Evolutionary conservation across 768 basidiomycete species (phyloP), one percentile per base, ranked within the genome.

Genomic region (Chalciporus sphaerocephalus): DNA sequence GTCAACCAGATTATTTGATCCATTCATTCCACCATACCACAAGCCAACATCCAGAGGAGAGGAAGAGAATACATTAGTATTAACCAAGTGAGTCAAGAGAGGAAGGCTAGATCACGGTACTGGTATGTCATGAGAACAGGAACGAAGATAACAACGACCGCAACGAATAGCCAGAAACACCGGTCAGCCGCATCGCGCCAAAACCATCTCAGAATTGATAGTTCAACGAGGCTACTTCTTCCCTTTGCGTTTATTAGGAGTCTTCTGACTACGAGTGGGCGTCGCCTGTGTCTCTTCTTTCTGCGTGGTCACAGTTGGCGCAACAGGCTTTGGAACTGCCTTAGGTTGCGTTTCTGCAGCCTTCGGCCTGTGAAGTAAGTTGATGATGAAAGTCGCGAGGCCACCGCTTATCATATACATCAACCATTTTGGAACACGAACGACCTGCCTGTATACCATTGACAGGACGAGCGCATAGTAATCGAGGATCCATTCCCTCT

Each of bases 341-440:
- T 50, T 38, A 33, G 47, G 21, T 8, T 42, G 50, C 3, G 45
- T 13, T 39, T 55, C 34, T 38, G 25, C 38, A 16, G 47, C 17
- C 0, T 54, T 27, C 7, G 59, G 56, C 24, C 61, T 65, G 60
- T 92, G 90, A 52, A 91, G 60, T 28, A 87, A 48, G 42, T 79
- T 76, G 56, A 92, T 73, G 16, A 87, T 42, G 47, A 87, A 37
- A n/a, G 84, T 86, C 6, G 77, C 90, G 32, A 82, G 3, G 24
- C 69, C 72, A 32, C 88, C 90, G 3, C 86, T 83, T 7, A 75
- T 40, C 37, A 88, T 55, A 57, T 87, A 74, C 57, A 91, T 65
- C 18, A 85, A 25, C 83, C 85, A 90, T 51, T 78, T 78, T n/a
- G 90, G 90, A 36, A 91, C 57, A 23, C 70, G 55, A 45, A 78